These are phyloP conservation scores for Termitomyces heimii DNA, from an alignment of 768 basidiomycete genomes.

Conservation along the genomic window DNA sequence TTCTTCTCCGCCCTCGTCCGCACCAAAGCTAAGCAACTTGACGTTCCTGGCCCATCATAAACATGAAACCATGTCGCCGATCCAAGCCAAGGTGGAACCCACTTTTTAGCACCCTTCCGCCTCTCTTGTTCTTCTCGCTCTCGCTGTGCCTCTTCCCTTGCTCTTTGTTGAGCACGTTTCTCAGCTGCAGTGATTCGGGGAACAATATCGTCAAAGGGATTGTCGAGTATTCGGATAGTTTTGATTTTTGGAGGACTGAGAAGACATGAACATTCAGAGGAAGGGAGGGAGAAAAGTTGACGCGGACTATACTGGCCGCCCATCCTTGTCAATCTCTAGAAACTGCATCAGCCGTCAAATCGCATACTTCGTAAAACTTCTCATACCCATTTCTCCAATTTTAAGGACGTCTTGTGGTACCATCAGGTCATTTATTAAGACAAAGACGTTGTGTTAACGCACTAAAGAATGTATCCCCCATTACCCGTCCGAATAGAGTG, in stretches of 20 bases:
- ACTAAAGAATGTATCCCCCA: constrained; percentile 91
- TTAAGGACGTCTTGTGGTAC: constrained; percentile 71
- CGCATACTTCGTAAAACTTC: background rate
- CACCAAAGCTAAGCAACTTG: constrained; percentile 84
- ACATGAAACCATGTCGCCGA: background rate
- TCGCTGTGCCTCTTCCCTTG: constrained; percentile 66
- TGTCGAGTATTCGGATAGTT: constrained; percentile 77
- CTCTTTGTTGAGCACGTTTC: constrained; percentile 76
- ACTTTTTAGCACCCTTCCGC: constrained; percentile 86
- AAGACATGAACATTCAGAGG: background rate
- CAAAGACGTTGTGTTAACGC: constrained; percentile 21
- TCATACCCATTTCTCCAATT: constrained; percentile 82
- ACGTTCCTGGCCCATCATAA: constrained; percentile 61
- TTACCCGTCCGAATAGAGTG: constrained; percentile 86
- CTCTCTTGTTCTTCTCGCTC: constrained; percentile 75
- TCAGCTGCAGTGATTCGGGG: constrained; percentile 96
- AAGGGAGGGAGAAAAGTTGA: constrained; percentile 4
- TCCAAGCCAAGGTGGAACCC: constrained; percentile 15
- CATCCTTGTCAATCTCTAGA: constrained; percentile 66
- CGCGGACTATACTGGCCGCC: constrained; percentile 74
- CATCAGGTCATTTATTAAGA: background rate
- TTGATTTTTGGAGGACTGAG: constrained; percentile 87
- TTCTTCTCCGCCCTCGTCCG: constrained; percentile 61
- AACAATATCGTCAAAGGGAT: constrained; percentile 93
- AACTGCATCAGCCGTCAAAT: constrained; percentile 1